Base-by-base conservation (phyloP, 192 early-diverging fungal species). In the Mortierella alpina region DNA sequence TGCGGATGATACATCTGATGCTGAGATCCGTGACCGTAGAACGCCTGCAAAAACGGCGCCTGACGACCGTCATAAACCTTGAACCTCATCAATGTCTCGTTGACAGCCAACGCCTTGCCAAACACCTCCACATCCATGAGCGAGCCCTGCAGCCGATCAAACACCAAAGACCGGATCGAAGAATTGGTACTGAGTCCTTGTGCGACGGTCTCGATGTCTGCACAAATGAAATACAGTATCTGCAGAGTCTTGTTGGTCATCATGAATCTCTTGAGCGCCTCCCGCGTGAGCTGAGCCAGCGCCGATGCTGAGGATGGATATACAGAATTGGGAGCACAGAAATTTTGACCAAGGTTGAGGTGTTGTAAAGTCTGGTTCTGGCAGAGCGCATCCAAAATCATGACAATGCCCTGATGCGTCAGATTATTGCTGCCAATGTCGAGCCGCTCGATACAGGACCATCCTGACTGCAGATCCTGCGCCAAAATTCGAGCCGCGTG, bases 41-140 rank as follows among this genome's bases (percentile, higher is more conserved):
- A 68, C 13, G 65, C 65, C 41, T 75, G 65, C 22, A 62, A 62
- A 22, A 75, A 75, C 40, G 64, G 73, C 0, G 53, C n/a, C 41
- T 54, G 58, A 10, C 73, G 59, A 48, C 20, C 47, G 50, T 75
- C 73, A 40, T 67, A 67, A 7, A 75, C 73, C 45, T 75, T 75
- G 59, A 75, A 75, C n/a, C 65, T 57, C 65, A 75, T 62, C 51
- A 75, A 18, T 17, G 73, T 68, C 56, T 67, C 14, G 23, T 75
- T 75, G 58, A 59, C 42, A 18, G 65, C 73, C 41, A 75, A 41
- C 0, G 73, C 73, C 7, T 52, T 7, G 7, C 64, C 65, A 63
- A 75, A 75, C 13, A 66, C 73, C 12, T 68, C 65, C 7, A 75
- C 39, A 2, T 68, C 73, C 20, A 41, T 56, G 23, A 68, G 52